Conservation (phyloP, 176 grass and related monocot genomes). For the Thinopyrum elongatum region DNA sequence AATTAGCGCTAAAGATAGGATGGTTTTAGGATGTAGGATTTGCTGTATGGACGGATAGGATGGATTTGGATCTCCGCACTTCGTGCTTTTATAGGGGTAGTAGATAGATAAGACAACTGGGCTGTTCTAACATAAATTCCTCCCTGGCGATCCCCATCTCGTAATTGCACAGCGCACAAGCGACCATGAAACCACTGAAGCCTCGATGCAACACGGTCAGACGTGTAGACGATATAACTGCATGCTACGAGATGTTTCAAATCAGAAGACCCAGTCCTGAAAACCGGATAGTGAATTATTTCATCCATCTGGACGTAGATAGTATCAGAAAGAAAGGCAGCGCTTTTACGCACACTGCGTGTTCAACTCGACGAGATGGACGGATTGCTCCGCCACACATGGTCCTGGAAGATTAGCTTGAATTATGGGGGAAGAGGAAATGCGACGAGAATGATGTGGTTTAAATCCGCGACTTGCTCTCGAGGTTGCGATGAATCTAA, state of each 20-base stretch:
- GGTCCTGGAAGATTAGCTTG: neutral
- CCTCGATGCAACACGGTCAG: neutral
- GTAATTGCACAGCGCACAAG: neutral
- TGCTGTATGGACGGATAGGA: too few species aligned
- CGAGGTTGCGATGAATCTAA: neutral
- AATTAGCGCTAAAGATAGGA: too few species aligned
- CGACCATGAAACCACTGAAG: neutral
- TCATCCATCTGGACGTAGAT: too few species aligned
- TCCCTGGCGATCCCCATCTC: neutral
- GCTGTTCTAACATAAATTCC: neutral
- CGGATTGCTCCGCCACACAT: too few species aligned
- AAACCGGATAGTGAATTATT: too few species aligned
- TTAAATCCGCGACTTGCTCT: neutral
- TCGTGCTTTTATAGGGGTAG: too few species aligned
- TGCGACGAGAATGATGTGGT: constrained; percentile 13
- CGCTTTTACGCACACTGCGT: neutral
- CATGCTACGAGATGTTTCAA: too few species aligned
- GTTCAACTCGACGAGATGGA: neutral
- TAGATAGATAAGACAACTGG: too few species aligned
- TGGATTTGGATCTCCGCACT: too few species aligned
- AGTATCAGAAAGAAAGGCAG: too few species aligned
- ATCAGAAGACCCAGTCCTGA: too few species aligned
- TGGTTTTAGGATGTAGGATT: too few species aligned
- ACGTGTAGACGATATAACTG: neutral
- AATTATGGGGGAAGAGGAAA: constrained; percentile 32